A percentile compares a stretch with the other conserved stretches of the same genome.
Evolutionary conservation across 768 basidiomycete species (phyloP).

Genomic region (Tylopilus balloui): DNA sequence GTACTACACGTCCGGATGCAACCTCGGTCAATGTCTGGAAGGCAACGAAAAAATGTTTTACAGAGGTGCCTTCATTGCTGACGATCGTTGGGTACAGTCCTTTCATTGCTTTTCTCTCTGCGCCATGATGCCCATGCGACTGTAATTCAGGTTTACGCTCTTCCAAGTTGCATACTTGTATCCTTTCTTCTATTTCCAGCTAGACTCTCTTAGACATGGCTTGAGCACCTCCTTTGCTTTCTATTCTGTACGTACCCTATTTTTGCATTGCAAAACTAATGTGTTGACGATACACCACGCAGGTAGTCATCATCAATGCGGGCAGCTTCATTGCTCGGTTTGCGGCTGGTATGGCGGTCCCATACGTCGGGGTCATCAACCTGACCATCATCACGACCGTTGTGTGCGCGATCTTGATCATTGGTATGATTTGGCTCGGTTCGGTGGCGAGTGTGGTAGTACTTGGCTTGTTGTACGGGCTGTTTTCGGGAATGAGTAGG

Average conservation of each 20-base stretch:
- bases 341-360: constrained; percentile 37
- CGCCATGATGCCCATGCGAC: not conserved
- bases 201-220: constrained; percentile 49
- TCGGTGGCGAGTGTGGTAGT: constrained; percentile 36
- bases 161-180: constrained; percentile 43
- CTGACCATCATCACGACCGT: constrained; percentile 35
- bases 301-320: constrained; percentile 53
- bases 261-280: not conserved
- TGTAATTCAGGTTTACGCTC: constrained; percentile 15
- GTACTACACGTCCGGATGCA: not conserved
- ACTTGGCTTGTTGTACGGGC: constrained; percentile 44
- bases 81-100: constrained; percentile 19
- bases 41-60: constrained; percentile 20
- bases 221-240: constrained; percentile 45
- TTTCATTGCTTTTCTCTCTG: not conserved
- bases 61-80: constrained; percentile 23
- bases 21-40: constrained; percentile 13
- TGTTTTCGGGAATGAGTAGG: constrained; percentile 45
- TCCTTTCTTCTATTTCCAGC: constrained; percentile 56
- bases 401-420: constrained; percentile 37
- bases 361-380: constrained; percentile 42
- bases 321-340: constrained; percentile 46
- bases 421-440: constrained; percentile 42
- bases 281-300: not conserved
- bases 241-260: constrained; percentile 40